Evolutionary conservation across 2,329 filamentous ascomycete species (phyloP), one percentile per base, ranked within the genome.

Genomic region (Botrytis sinoallii): DNA sequence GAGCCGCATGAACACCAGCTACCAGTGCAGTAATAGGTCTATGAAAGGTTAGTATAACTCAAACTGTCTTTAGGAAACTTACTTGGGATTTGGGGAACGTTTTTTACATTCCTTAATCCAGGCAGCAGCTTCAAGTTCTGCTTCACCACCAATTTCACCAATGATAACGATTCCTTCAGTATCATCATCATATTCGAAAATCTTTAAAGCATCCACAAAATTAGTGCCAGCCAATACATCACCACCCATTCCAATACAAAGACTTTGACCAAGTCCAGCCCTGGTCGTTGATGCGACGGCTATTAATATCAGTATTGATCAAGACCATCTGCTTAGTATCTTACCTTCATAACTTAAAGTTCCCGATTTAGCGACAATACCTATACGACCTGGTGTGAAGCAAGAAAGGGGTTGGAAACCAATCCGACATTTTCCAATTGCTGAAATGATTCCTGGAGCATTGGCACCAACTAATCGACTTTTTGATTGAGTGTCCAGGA

Each of bases 341-440:
- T 61, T 79, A 83, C 83, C 81, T 82, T 93, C 92, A 78, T 93
- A 93, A 70, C 90, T 92, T 44, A 94, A 82, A 7, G 92, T 93
- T 2, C 92, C 92, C 2, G 91, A 93, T 78, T 93, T 93, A 6
- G 91, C 91, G 46, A 92, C 87, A 70, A 94, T 91, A 1, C 91
- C 91, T 72, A 93, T 84, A 74, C 88, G 86, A 0, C 92, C 92
- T 1, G 91, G 88, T 9, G 86, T 84, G 79, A 94, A 95, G 74
- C 90, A 93, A 0, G 91, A 88, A 20, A 95, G 84, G 8, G 93
- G 93, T 81, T 94, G 92, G 80, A 95, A 94, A 0, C 93, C 92
- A 79, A 92, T 90, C 63, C 90, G 86, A 77, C 91, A 93, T 78
- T 86, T 88, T 0, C 90, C 91, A 74, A 90, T 87, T 0, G 91